Conservation (phyloP, 768 basidiomycete species). For the Boletus speciosus region DNA sequence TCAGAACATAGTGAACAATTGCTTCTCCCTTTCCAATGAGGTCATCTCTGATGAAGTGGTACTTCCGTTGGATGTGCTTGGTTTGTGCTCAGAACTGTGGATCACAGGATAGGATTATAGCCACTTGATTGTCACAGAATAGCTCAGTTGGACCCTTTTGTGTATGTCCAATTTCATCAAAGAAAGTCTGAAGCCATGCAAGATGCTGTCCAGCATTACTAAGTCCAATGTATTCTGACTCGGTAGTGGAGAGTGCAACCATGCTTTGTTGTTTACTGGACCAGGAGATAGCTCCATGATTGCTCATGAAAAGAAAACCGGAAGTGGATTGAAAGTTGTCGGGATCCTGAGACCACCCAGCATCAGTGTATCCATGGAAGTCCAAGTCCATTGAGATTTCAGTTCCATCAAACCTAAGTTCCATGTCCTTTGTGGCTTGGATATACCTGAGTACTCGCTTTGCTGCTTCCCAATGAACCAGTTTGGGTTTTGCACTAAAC, state of each 20-base stretch:
- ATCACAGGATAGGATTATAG: too few species aligned
- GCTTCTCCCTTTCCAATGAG: too few species aligned
- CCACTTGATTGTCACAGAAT: too few species aligned
- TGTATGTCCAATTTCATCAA: not conserved
- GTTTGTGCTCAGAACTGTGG: too few species aligned
- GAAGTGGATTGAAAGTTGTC: not conserved
- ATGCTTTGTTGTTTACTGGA: not conserved
- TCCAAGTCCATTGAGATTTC: not conserved
- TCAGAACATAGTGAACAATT: too few species aligned
- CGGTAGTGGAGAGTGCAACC: not conserved
- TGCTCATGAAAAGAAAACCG: not conserved
- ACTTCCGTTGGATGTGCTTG: too few species aligned
- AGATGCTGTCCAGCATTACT: not conserved
- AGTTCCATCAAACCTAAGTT: not conserved
- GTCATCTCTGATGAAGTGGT: too few species aligned
- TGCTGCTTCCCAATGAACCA: not conserved
- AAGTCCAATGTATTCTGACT: not conserved
- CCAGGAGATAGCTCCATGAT: too few species aligned
- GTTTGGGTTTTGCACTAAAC: not conserved
- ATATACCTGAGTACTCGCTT: not conserved
- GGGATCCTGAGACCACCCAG: not conserved
- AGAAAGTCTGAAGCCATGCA: not conserved
- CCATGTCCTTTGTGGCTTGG: not conserved
- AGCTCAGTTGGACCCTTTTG: too few species aligned
- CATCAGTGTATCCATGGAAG: not conserved